Evolutionary conservation across 805 yeast species (phyloP), one percentile per base, ranked within the genome.

Genomic region (Ogataea zsoltii): DNA sequence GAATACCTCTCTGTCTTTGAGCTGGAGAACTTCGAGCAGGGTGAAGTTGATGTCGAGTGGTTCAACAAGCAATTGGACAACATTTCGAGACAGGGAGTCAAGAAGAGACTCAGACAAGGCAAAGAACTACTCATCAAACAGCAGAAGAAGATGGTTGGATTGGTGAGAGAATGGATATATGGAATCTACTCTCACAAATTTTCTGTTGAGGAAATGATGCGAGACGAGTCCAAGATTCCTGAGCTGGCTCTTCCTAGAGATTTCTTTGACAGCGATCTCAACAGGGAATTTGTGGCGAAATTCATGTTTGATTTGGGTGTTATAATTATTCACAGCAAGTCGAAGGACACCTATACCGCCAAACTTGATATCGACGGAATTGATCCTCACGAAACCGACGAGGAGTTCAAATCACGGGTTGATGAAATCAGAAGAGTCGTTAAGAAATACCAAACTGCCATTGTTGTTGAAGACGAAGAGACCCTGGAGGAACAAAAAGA

Each of bases 41-140:
- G 82, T 42, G 88, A 85, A 50, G 78, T 88, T 44, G 97, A 91
- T 64, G 81, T 88, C 28, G 94, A 86, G 50, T 91, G 97, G 97
- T 88, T 89, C 67, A 89, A 89, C 66, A 77, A 84, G 58, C 87
- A 87, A 59, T 75, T 92, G 50, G 95, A 87, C 54, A 84, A 84
- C 58, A 81, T 87, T 45, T 85, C 92, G 5, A 69, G 83, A 37
- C 74, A 80, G 41, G 94, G 92, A 57, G 87, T 81, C 55, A 79
- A 72, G 65, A 83, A 76, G 63, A 78, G 89, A 66, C 77, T 75
- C 46, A 77, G 80, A 56, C 71, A 73, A 38, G 91, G 92, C 3
- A 84, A 82, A 54, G 68, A 84, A 38, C 68, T 85, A 15, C 63
- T 87, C 33, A 61, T 84, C 42, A 84, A 82, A 53, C 86, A 82